phyloP scores from a whole-genome alignment of 805 yeast species.

The Saccharomyces jurei region DNA sequence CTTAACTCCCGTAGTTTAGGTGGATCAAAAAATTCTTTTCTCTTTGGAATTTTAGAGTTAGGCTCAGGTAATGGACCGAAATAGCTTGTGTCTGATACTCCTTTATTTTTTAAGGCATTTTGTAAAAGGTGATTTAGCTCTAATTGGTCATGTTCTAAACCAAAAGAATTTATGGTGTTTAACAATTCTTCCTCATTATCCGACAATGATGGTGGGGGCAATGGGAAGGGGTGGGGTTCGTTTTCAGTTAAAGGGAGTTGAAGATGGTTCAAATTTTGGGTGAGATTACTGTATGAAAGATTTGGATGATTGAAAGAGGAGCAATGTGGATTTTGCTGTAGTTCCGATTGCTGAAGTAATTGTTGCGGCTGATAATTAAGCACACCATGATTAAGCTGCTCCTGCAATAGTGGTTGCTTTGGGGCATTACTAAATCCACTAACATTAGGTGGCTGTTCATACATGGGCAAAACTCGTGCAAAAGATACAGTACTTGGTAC shows the following conservation, averaged over 20 bases:
- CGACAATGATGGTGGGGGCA: slow-evolving; percentile 28
- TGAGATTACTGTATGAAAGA: slow-evolving; percentile 9
- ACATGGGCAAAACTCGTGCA: slow-evolving; percentile 55
- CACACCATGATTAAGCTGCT: slow-evolving; percentile 28
- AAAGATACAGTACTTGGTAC: slow-evolving; percentile 70
- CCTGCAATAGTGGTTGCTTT: slow-evolving; percentile 27
- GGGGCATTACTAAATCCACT: neutral
- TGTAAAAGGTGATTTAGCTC: slow-evolving; percentile 38
- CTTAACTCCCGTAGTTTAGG: slow-evolving; percentile 82
- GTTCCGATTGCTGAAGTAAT: slow-evolving; percentile 18
- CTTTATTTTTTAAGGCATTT: slow-evolving; percentile 37
- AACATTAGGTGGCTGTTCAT: slow-evolving; percentile 20
- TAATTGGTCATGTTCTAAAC: slow-evolving; percentile 13
- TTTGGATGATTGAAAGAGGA: slow-evolving; percentile 8
- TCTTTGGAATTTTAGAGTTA: slow-evolving; percentile 49
- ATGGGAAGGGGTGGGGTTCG: slow-evolving; percentile 30
- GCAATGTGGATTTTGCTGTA: neutral
- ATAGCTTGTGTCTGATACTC: slow-evolving; percentile 39
- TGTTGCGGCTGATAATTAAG: slow-evolving; percentile 29
- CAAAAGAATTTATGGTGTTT: slow-evolving; percentile 19
- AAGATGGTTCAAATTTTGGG: neutral
- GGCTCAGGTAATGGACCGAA: slow-evolving; percentile 69
- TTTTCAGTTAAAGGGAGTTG: slow-evolving; percentile 17
- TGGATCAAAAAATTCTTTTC: slow-evolving; percentile 50
- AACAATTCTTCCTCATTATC: slow-evolving; percentile 12